phyloP scores from a whole-genome alignment of 257 asterid genomes.

The Osmanthus fragrans region DNA sequence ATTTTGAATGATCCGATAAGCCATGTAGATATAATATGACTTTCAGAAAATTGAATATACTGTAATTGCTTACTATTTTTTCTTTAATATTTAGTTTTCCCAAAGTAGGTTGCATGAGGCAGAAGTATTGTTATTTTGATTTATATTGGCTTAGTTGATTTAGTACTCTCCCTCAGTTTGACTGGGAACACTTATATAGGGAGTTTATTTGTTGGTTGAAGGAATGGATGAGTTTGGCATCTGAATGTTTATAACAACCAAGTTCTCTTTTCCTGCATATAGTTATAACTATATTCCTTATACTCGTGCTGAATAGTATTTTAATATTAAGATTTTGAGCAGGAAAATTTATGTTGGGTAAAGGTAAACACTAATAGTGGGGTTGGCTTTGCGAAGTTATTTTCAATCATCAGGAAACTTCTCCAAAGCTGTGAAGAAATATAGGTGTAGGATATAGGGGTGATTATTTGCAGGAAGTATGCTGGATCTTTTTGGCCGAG shows the following conservation, averaged over 20 bases:
- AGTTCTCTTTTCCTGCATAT: background rate
- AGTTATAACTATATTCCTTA: background rate
- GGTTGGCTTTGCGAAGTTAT: background rate
- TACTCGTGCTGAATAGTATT: background rate
- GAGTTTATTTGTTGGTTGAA: background rate
- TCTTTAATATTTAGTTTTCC: background rate
- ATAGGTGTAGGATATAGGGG: background rate
- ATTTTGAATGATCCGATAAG: background rate
- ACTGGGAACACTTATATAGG: background rate
- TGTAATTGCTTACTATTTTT: background rate
- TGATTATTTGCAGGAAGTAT: background rate
- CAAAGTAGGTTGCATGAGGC: background rate
- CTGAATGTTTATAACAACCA: background rate
- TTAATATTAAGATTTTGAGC: background rate
- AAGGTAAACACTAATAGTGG: background rate
- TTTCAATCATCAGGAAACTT: background rate
- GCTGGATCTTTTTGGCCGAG: background rate
- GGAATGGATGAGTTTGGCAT: background rate
- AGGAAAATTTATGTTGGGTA: background rate
- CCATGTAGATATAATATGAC: background rate
- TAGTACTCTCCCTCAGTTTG: conserved; percentile 4
- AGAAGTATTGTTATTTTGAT: background rate
- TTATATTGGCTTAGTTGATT: background rate
- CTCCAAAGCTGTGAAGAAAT: background rate
- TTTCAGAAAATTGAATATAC: background rate